A percentile compares a stretch with the other conserved stretches of the same genome.
These are phyloP conservation scores for Mucor irregularis DNA, from an alignment of 371 early-diverging fungal species.

Conservation along the genomic window DNA sequence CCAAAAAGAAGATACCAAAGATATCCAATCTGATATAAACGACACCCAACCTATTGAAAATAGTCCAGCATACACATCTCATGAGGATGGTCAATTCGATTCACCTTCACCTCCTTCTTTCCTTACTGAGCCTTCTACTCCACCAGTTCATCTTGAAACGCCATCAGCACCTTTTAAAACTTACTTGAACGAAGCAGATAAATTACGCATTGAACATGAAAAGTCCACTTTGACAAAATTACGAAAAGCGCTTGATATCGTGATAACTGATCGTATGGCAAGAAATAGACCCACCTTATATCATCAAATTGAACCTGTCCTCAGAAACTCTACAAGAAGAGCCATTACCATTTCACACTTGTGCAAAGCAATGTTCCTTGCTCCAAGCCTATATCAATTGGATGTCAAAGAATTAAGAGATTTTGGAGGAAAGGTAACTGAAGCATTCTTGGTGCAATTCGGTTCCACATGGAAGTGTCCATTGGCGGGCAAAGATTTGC, in stretches of 20 bases:
- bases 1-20: no score
- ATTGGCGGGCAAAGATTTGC: conserved; percentile 31
- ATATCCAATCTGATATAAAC: not conserved
- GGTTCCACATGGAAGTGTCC: conserved; percentile 31
- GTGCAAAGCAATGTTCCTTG: conserved; percentile 32
- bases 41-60: not conserved
- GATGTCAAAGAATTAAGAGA: conserved; percentile 28
- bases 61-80: not conserved
- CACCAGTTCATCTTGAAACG: conserved; percentile 1
- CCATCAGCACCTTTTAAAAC: conserved; percentile 15
- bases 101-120: conserved; percentile 10
- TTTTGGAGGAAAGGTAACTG: conserved; percentile 25
- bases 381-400: conserved; percentile 31
- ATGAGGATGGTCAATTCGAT: not conserved
- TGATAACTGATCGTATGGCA: conserved; percentile 36
- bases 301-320: conserved; percentile 35
- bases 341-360: conserved; percentile 32
- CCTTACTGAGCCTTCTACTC: conserved; percentile 13
- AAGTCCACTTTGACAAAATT: conserved; percentile 24
- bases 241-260: conserved; percentile 36
- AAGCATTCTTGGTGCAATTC: conserved; percentile 33
- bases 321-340: conserved; percentile 34
- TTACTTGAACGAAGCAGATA: conserved; percentile 18
- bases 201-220: conserved; percentile 34
- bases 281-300: conserved; percentile 33